These are phyloP conservation scores for Amauroascus verrucosus DNA, from an alignment of 2,329 filamentous ascomycete species.

Conservation along the genomic window DNA sequence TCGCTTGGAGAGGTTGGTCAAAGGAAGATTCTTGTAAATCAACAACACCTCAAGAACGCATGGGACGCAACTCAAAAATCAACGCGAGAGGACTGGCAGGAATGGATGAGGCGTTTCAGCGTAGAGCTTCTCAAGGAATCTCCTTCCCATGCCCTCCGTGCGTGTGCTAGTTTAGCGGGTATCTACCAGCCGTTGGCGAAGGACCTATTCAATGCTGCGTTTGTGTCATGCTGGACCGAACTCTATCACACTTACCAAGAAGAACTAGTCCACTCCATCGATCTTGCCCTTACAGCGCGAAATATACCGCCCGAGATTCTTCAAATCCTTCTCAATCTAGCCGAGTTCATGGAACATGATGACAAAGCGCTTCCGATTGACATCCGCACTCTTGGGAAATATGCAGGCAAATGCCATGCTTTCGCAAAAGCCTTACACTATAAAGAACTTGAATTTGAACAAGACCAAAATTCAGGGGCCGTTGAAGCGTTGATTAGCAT, in stretches of 20 bases:
- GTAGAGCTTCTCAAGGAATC: conserved; percentile 91
- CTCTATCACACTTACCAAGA: conserved; percentile 95
- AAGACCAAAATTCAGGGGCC: conserved; percentile 89
- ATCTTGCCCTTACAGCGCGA: conserved; percentile 86
- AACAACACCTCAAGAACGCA: conserved; percentile 89
- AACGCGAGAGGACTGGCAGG: conserved; percentile 97
- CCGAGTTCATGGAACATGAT: conserved; percentile 99
- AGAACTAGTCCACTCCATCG: conserved; percentile 89
- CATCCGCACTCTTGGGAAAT: conserved; percentile 84
- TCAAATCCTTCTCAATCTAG: conserved; percentile 85
- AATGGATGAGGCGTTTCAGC: conserved; percentile 95
- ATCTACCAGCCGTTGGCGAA: conserved; percentile 84
- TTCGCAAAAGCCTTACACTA: conserved; percentile 98
- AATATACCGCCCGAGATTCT: conserved; percentile 94
- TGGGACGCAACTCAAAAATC: conserved; percentile 97
- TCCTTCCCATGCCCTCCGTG: conserved; percentile 85
- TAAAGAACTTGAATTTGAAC: conserved; percentile 95
- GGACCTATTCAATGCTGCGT: conserved; percentile 95
- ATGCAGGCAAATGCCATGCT: conserved; percentile 92
- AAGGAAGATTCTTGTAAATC: conserved; percentile 94
- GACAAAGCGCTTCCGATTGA: conserved; percentile 97
- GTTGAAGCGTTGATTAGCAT: conserved; percentile 98
- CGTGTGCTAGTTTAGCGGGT: conserved; percentile 82
- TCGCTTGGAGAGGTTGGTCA: conserved; percentile 73
- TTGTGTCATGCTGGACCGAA: conserved; percentile 98